These are phyloP conservation scores for Neocucurbitaria cava DNA, from an alignment of 2,329 filamentous ascomycete species.

Conservation along the genomic window DNA sequence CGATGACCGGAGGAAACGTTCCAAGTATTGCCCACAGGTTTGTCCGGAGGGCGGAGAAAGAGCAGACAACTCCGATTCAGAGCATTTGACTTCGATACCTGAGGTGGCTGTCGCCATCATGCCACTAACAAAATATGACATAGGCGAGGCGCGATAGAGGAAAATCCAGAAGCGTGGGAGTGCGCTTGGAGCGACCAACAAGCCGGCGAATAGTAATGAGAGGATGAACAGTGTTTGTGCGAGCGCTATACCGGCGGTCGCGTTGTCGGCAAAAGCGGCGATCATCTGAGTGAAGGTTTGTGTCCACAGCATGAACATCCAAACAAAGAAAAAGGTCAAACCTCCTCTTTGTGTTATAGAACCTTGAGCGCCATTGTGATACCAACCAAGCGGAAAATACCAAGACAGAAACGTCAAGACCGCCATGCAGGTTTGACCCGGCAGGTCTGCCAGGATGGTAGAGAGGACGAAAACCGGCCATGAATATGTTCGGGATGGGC, in stretches of 20 bases:
- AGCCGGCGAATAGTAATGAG: neutral
- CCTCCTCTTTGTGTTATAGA: neutral
- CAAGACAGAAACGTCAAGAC: neutral
- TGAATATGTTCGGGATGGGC: neutral
- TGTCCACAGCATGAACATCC: neutral
- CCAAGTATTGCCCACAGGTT: neutral
- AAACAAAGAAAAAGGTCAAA: neutral
- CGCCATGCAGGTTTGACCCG: neutral
- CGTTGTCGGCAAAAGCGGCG: neutral
- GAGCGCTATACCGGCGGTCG: neutral
- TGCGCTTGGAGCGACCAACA: neutral
- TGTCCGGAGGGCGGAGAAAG: neutral
- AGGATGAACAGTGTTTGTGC: neutral
- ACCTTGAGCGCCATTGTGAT: neutral
- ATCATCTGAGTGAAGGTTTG: neutral
- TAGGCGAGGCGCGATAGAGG: neutral
- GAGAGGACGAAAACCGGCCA: neutral
- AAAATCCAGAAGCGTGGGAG: neutral
- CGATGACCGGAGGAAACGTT: too few species aligned
- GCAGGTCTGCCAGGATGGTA: neutral
- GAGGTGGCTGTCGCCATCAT: neutral
- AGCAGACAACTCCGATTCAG: neutral
- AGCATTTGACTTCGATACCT: neutral
- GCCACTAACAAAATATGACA: neutral
- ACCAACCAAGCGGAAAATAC: neutral